Percentiles rank a stretch among this genome's conserved stretches.
Conservation (phyloP, 352 stramenopile genomes). For the Plasmopara halstedii region DNA sequence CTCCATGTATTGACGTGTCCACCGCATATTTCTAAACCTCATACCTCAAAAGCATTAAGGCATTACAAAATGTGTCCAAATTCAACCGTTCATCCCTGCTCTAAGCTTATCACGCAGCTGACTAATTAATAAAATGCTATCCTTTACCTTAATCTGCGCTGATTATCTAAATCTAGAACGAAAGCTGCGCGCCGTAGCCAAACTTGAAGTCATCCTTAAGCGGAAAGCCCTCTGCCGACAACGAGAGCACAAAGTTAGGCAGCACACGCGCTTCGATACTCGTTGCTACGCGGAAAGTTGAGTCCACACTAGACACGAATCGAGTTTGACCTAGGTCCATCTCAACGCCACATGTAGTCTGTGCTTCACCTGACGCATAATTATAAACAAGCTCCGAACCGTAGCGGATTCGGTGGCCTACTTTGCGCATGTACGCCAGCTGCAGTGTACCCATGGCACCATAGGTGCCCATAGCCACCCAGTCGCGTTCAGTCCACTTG, state of each 20-base stretch:
- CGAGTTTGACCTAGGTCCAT: constrained; percentile 80
- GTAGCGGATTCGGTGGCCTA: constrained; percentile 74
- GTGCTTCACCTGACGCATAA: constrained; percentile 69
- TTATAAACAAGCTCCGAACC: constrained; percentile 85
- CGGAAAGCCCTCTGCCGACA: constrained; percentile 79
- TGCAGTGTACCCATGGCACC: constrained; percentile 77
- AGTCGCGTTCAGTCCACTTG: constrained; percentile 69
- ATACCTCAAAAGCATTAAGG: constrained; percentile 6
- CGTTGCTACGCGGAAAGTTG: constrained; percentile 74
- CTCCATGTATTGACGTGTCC: too few relatives aligned
- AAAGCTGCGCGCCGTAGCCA: constrained; percentile 86
- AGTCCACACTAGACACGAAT: constrained; percentile 78
- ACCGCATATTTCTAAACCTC: constrained; percentile 19
- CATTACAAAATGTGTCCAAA: constrained; percentile 8
- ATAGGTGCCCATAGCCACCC: constrained; percentile 64
- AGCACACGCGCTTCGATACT: constrained; percentile 80
- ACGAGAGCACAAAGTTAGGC: constrained; percentile 79
- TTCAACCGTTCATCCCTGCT: constrained; percentile 10
- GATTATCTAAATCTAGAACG: constrained; percentile 53
- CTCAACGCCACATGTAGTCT: constrained; percentile 75
- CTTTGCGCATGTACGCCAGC: constrained; percentile 83
- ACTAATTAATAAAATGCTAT: constrained; percentile 13
- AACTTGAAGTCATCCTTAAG: constrained; percentile 88
- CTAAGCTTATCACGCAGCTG: constrained; percentile 2
- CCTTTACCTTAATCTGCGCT: constrained; percentile 15